Percentiles rank a stretch among this genome's conserved stretches.
Evolutionary conservation across 1,139 yeast genomes (phyloP).

Genomic region (Kurtzmaniella quercitrusa): DNA sequence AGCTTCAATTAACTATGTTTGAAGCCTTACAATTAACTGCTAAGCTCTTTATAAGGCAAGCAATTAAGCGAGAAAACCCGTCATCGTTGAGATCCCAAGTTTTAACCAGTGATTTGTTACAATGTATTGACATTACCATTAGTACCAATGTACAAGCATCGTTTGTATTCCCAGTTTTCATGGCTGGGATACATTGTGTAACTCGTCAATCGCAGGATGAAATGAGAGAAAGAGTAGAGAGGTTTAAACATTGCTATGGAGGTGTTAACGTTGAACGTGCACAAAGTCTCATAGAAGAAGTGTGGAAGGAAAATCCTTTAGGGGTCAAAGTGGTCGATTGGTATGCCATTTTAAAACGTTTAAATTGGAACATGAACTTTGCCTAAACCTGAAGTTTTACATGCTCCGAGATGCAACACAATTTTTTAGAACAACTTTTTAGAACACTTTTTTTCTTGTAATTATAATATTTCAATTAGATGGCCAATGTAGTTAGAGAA

Average conservation of each 20-base stretch:
- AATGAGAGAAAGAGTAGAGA: constrained; percentile 52
- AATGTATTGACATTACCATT: constrained; percentile 57
- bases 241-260: constrained; percentile 55
- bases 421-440: no score
- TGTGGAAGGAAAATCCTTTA: constrained; percentile 36
- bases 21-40: constrained; percentile 72
- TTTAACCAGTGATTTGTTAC: constrained; percentile 49
- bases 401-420: no score
- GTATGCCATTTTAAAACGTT: constrained; percentile 58
- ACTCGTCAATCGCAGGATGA: constrained; percentile 42
- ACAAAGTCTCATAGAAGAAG: constrained; percentile 52
- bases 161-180: constrained; percentile 70
- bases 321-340: constrained; percentile 52
- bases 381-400: constrained; percentile 43
- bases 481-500: no score
- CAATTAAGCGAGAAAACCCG: constrained; percentile 58
- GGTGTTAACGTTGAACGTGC: constrained; percentile 67
- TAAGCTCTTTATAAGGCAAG: constrained; percentile 61
- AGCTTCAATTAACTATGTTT: constrained; percentile 64
- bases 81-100: constrained; percentile 62
- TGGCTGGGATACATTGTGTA: constrained; percentile 69
- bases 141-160: constrained; percentile 70
- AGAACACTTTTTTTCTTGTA: no score
- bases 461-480: no score
- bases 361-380: constrained; percentile 79